phyloP scores from a whole-genome alignment of 495 filamentous ascomycete genomes.

The Hypoxylon fragiforme region DNA sequence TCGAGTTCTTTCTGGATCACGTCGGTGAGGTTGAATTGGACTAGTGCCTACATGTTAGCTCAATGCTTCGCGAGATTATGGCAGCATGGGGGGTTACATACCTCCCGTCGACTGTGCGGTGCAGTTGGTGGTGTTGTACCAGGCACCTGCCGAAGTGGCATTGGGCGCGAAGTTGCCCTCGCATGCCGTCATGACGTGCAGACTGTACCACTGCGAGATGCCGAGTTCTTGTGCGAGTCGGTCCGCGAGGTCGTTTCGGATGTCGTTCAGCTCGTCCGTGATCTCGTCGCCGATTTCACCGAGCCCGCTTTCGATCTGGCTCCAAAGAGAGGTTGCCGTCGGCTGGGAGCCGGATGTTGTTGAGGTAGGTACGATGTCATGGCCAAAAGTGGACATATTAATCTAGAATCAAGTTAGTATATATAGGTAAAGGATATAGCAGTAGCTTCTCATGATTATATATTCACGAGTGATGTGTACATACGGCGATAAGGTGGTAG shows the following conservation, averaged over 20 bases:
- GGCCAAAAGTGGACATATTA: slow-evolving; percentile 65
- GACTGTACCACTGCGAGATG: slow-evolving; percentile 73
- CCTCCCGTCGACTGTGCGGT: slow-evolving; percentile 58
- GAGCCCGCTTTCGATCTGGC: slow-evolving; percentile 31
- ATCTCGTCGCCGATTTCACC: slow-evolving; percentile 37
- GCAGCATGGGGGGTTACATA: slow-evolving; percentile 34
- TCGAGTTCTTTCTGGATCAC: slow-evolving; percentile 58
- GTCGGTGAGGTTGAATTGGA: slow-evolving; percentile 62
- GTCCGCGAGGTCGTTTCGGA: slow-evolving; percentile 48
- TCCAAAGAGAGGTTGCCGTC: slow-evolving; percentile 23
- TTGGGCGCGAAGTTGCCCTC: slow-evolving; percentile 61
- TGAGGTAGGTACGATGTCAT: slow-evolving; percentile 47
- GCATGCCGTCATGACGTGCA: slow-evolving; percentile 72
- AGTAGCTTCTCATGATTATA: not conserved
- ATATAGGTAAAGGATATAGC: too few relatives aligned
- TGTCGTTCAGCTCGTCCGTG: slow-evolving; percentile 41
- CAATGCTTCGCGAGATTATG: not conserved
- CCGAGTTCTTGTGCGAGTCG: slow-evolving; percentile 52
- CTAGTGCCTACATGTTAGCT: slow-evolving; percentile 26
- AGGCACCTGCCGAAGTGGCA: slow-evolving; percentile 48
- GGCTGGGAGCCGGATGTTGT: slow-evolving; percentile 32
- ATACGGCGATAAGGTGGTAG: slow-evolving; percentile 68
- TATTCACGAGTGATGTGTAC: slow-evolving; percentile 25
- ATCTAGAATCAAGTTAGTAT: slow-evolving; percentile 46
- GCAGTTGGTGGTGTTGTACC: slow-evolving; percentile 63